Percentiles rank a stretch among this genome's conserved stretches.
Conservation (phyloP, 192 early-diverging fungal genomes). For the Coemansia sp. region DNA sequence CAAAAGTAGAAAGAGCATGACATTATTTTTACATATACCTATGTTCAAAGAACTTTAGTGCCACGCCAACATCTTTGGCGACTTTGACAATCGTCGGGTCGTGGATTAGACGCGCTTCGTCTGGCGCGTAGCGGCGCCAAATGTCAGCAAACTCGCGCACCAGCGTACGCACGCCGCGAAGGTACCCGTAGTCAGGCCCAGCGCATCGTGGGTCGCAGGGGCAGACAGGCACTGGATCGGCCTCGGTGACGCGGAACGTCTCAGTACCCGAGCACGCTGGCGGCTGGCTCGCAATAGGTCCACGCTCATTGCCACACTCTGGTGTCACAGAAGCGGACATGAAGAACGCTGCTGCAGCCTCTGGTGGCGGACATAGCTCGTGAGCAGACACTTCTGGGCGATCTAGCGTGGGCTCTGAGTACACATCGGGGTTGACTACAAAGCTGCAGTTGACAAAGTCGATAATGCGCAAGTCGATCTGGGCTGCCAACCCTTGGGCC, state of each 20-base stretch:
- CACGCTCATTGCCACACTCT: background rate
- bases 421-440: constrained; percentile 55
- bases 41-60: constrained; percentile 26
- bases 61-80: constrained; percentile 38
- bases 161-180: constrained; percentile 50
- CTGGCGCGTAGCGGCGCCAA: constrained; percentile 51
- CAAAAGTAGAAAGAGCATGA: background rate
- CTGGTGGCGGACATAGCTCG: constrained; percentile 27
- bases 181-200: constrained; percentile 55
- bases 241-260: constrained; percentile 30
- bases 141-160: constrained; percentile 54
- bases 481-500: constrained; percentile 2
- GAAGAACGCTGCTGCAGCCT: constrained; percentile 17
- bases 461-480: constrained; percentile 87
- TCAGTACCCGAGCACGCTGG: background rate
- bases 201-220: constrained; percentile 36
- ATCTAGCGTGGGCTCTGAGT: constrained; percentile 37
- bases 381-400: constrained; percentile 46
- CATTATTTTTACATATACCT: constrained; percentile 11
- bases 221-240: constrained; percentile 26
- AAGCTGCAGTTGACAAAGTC: constrained; percentile 93
- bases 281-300: background rate
- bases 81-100: constrained; percentile 23
- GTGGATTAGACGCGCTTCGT: constrained; percentile 34
- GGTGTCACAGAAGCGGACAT: background rate